phyloP scores from a whole-genome alignment of 805 yeast species.

The Candida sphagnicola region DNA sequence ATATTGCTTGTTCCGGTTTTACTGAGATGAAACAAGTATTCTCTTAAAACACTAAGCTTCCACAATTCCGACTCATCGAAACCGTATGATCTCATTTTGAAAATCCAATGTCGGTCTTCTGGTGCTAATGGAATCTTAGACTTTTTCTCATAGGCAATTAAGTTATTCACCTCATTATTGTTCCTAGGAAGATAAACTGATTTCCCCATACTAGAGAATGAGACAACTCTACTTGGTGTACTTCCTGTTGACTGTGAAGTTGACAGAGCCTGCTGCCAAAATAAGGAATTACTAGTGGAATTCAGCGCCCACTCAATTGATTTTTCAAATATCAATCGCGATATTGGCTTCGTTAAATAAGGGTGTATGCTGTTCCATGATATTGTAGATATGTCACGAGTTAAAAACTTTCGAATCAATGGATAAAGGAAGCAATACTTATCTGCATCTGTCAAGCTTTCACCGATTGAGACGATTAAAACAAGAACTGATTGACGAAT shows the following conservation, averaged over 20 bases:
- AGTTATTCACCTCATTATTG: slow-evolving; percentile 6
- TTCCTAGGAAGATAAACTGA: slow-evolving; percentile 27
- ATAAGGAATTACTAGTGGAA: slow-evolving; percentile 58
- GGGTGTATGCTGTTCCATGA: slow-evolving; percentile 63
- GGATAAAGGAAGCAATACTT: slow-evolving; percentile 82
- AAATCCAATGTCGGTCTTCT: slow-evolving; percentile 72
- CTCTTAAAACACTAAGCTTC: slow-evolving; percentile 73
- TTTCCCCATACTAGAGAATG: slow-evolving; percentile 31
- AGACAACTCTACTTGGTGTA: slow-evolving; percentile 13
- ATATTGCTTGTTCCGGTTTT: slow-evolving; percentile 14
- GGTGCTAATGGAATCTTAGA: slow-evolving; percentile 41
- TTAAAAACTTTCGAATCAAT: slow-evolving; percentile 67
- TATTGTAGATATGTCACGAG: slow-evolving; percentile 70
- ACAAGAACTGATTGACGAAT: slow-evolving; percentile 66
- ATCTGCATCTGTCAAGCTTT: slow-evolving; percentile 69
- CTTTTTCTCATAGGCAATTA: slow-evolving; percentile 4
- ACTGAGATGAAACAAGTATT: slow-evolving; percentile 61
- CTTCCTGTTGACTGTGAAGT: slow-evolving; percentile 12
- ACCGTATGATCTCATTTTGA: slow-evolving; percentile 69
- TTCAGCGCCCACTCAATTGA: slow-evolving; percentile 69
- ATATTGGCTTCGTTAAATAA: slow-evolving; percentile 62
- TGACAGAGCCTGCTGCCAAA: slow-evolving; percentile 59
- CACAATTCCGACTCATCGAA: slow-evolving; percentile 69
- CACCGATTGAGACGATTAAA: slow-evolving; percentile 59
- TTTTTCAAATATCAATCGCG: slow-evolving; percentile 60